A percentile compares a stretch with the other conserved stretches of the same genome.
These are phyloP conservation scores for Kazachstania sp. DNA, from an alignment of 1,139 yeast genomes.

Conservation along the genomic window DNA sequence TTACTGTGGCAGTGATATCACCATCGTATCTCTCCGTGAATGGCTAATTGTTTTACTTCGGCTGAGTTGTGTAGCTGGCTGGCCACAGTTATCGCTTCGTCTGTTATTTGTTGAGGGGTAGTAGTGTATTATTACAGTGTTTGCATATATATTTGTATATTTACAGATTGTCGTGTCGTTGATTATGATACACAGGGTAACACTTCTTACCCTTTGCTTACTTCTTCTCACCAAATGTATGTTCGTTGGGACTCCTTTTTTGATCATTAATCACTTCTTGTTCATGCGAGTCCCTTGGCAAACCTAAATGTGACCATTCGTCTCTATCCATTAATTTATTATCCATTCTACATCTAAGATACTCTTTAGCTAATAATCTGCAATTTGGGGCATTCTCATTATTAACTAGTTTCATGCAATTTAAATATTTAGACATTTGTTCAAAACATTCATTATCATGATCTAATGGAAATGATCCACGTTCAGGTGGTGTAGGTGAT, in stretches of 20 bases:
- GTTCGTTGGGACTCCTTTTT: neutral
- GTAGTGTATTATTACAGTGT: no score
- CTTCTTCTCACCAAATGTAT: neutral
- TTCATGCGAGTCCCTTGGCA: slow-evolving; percentile 50
- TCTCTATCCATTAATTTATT: slow-evolving; percentile 76
- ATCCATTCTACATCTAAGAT: slow-evolving; percentile 84
- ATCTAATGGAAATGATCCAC: slow-evolving; percentile 93
- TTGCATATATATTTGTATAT: no score
- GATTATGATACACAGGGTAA: no score
- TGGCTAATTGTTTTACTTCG: no score
- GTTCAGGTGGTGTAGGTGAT: slow-evolving; percentile 89
- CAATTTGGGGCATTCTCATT: slow-evolving; percentile 89
- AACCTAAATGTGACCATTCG: slow-evolving; percentile 75
- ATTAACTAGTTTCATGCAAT: slow-evolving; percentile 67
- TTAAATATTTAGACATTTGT: slow-evolving; percentile 65
- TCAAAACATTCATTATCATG: slow-evolving; percentile 80
- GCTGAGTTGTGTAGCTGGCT: no score
- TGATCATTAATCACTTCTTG: neutral
- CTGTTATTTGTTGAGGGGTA: no score
- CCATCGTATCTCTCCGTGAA: no score
- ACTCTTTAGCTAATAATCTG: slow-evolving; percentile 69
- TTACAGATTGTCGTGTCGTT: no score
- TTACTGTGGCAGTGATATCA: no score
- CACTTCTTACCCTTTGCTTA: no score
- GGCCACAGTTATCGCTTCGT: no score